A percentile compares a stretch with the other conserved stretches of the same genome.
These are phyloP conservation scores for Chlorella ohadii DNA, from an alignment of 139 green algal species.

Conservation along the genomic window DNA sequence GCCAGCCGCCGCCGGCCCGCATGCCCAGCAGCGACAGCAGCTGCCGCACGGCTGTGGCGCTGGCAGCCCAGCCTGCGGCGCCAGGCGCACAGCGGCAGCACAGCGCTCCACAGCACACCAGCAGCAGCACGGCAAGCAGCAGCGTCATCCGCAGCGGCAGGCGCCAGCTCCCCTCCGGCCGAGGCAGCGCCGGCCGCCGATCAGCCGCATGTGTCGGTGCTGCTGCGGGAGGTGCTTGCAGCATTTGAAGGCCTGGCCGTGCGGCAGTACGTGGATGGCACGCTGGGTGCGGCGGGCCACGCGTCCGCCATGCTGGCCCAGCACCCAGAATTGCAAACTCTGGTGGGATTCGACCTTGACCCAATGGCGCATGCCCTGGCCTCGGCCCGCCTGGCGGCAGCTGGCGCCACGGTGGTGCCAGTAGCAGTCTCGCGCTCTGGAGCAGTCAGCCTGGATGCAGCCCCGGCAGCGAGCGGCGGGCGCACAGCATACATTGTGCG, in stretches of 20 bases:
- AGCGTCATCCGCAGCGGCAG: neutral
- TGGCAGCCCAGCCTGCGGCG: neutral
- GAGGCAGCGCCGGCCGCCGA: neutral
- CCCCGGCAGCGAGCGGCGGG: conserved; percentile 11
- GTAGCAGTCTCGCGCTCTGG: neutral
- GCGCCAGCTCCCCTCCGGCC: neutral
- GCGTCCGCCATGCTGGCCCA: conserved; percentile 61
- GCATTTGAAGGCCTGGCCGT: conserved; percentile 52
- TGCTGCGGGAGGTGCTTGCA: conserved; percentile 72
- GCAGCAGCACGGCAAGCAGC: neutral
- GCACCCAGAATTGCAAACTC: conserved; percentile 77
- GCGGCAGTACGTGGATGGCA: conserved; percentile 86
- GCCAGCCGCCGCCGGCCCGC: neutral
- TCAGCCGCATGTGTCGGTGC: conserved; percentile 58
- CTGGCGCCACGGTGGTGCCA: conserved; percentile 15
- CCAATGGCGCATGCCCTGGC: conserved; percentile 79
- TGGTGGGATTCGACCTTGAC: conserved; percentile 92
- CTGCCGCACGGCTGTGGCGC: neutral
- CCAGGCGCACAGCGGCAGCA: too few species aligned
- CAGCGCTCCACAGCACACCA: neutral
- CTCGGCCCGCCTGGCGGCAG: conserved; percentile 45
- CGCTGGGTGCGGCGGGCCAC: conserved; percentile 90
- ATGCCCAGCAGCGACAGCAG: neutral
- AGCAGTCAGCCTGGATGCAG: neutral
- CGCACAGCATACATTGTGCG: conserved; percentile 20